A percentile compares a stretch with the other conserved stretches of the same genome.
These are phyloP conservation scores for Sporisorium reilianum DNA, from an alignment of 1,284 basidiomycete species.

Conservation along the genomic window DNA sequence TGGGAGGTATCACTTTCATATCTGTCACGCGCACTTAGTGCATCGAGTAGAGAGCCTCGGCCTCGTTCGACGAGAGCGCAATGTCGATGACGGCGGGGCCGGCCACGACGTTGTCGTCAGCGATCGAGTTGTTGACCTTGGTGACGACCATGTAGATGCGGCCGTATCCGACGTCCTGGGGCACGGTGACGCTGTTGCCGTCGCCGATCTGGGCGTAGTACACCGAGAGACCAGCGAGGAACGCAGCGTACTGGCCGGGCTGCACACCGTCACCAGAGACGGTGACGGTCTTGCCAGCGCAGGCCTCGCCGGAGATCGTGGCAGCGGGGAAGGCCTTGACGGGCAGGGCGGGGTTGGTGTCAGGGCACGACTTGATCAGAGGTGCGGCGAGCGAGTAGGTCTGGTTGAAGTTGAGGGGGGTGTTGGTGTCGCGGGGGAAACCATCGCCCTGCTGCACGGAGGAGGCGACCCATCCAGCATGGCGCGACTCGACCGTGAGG, in stretches of 20 bases:
- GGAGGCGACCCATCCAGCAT: conserved; percentile 53
- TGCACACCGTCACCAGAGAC: conserved; percentile 67
- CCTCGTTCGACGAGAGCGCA: conserved; percentile 45
- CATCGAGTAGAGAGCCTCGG: conserved; percentile 34
- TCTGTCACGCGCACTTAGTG: no score
- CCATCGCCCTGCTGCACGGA: conserved; percentile 53
- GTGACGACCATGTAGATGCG: conserved; percentile 70
- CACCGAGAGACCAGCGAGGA: conserved; percentile 70
- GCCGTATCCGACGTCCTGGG: conserved; percentile 69
- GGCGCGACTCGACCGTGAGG: conserved; percentile 58
- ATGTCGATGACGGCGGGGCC: conserved; percentile 72
- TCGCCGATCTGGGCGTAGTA: conserved; percentile 56
- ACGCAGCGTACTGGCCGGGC: conserved; percentile 69
- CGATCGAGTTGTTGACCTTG: conserved; percentile 66
- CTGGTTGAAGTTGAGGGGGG: conserved; percentile 71
- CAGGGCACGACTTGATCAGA: conserved; percentile 73
- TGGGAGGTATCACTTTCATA: no score
- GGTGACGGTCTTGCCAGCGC: conserved; percentile 61
- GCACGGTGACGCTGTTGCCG: conserved; percentile 68
- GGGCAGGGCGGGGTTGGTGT: conserved; percentile 71
- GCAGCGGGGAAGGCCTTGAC: conserved; percentile 71
- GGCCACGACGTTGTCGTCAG: conserved; percentile 72
- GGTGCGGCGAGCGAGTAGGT: conserved; percentile 70
- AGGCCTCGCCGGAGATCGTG: conserved; percentile 58
- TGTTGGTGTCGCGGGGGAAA: conserved; percentile 71